These are phyloP conservation scores for Kwoniella pini DNA, from an alignment of 768 basidiomycete genomes.

Conservation along the genomic window DNA sequence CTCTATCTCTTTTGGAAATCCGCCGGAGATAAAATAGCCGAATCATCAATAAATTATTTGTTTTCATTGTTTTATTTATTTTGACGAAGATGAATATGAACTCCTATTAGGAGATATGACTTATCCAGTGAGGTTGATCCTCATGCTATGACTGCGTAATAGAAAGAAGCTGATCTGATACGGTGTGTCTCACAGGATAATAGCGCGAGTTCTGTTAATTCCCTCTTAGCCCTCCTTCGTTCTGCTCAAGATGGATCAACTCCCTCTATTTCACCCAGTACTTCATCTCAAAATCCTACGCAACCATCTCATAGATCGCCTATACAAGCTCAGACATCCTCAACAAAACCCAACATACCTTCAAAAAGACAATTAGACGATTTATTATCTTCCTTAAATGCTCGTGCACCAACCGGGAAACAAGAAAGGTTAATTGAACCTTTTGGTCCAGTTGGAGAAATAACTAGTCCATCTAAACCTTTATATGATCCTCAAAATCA, in stretches of 20 bases:
- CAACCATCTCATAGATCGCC: constrained; percentile 3
- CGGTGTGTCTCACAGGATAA: constrained; percentile 1
- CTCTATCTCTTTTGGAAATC: not conserved
- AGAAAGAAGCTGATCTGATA: not conserved
- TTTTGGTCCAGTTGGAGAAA: constrained; percentile 32
- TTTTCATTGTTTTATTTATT: not conserved
- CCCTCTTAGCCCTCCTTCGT: constrained; percentile 27
- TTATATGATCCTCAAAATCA: constrained; percentile 10
- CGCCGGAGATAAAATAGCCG: not conserved
- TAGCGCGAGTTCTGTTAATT: constrained; percentile 28
- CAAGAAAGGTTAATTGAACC: constrained; percentile 26
- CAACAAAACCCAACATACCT: constrained; percentile 20
- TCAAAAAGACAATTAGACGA: constrained; percentile 40
- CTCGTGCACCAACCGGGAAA: constrained; percentile 1
- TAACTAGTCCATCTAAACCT: constrained; percentile 1
- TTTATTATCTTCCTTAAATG: constrained; percentile 38
- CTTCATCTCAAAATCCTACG: not conserved
- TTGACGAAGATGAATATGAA: not conserved
- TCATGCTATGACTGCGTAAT: not conserved
- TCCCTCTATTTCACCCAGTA: not conserved
- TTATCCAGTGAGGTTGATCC: constrained; percentile 9
- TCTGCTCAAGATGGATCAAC: constrained; percentile 23
- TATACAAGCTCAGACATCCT: not conserved
- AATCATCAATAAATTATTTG: not conserved
- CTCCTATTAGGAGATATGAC: not conserved